Percentiles rank a stretch among this genome's conserved stretches.
phyloP scores from a whole-genome alignment of 139 green algal genomes.

The Volvox reticuliferus region DNA sequence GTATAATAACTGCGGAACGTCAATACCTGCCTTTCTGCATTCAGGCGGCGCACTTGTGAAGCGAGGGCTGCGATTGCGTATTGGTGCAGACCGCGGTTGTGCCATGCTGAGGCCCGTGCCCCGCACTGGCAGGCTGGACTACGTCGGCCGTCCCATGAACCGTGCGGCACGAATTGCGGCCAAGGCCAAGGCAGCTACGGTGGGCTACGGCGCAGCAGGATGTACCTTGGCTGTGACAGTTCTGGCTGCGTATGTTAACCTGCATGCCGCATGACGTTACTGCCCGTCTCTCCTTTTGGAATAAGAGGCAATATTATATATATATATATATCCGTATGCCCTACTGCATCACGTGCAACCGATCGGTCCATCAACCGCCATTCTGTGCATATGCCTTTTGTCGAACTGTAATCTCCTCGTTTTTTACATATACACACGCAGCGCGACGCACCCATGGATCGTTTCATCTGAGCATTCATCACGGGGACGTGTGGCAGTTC shows the following conservation, averaged over 20 bases:
- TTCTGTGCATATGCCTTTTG: no score
- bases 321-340: neutral
- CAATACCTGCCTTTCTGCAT: no score
- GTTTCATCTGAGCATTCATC: neutral
- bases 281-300: no score
- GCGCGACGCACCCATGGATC: neutral
- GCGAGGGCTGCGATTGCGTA: slow-evolving; percentile 17
- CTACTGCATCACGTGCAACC: neutral
- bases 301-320: neutral
- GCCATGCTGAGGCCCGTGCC: slow-evolving; percentile 1
- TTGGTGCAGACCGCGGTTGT: slow-evolving; percentile 10
- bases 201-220: neutral
- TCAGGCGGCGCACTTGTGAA: slow-evolving; percentile 5
- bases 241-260: no score
- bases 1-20: no score
- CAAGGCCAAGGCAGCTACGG: slow-evolving; percentile 20
- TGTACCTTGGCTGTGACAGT: no score
- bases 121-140: slow-evolving; percentile 12
- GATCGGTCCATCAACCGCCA: no score
- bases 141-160: slow-evolving; percentile 22
- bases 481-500: neutral
- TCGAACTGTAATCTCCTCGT: neutral
- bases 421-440: neutral
- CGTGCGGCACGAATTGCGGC: slow-evolving; percentile 10
- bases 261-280: no score